Evolutionary conservation across 257 asterid species (phyloP), one percentile per base, ranked within the genome.

Genomic region (Ajuga chamaepitys): DNA sequence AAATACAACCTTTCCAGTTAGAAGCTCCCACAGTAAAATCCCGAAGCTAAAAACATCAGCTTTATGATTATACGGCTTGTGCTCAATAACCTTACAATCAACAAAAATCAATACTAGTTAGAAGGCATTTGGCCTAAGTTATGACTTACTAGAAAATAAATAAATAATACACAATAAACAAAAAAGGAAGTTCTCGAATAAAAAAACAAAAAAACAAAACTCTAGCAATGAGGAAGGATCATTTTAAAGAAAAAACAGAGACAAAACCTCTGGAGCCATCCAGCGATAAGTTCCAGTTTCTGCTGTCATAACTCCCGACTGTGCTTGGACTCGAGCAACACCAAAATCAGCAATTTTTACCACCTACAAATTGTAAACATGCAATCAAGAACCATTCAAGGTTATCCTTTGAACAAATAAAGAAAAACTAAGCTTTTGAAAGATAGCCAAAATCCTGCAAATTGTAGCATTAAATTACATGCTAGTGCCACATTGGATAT

Each of bases 221-320:
- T n/a, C n/a, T 16, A 58, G 13, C 14, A 24, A 21, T 7, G 24
- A 18, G 8, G 25, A 37, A 30, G 21, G 18, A 32, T 35, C 3
- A 13, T 20, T 2, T 8, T 3, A 37, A 0, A 58, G 50, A 38
- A 70, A 1, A 20, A 25, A 54, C 9, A 50, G 22, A 62, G 13
- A 52, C 59, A 22, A 24, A 59, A 91, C 98, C 97, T 92, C 98
- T 0, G 98, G 98, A 61, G 98, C 96, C 98, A 92, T 91, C 98
- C 98, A 91, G 24, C 95, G 92, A 50, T 88, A 91, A 6, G 98
- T 88, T 70, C 98, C 98, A 3, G 97, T 92, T 77, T 92, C 97
- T 26, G 97, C 97, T 0, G 98, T 92, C 98, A 92, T 92, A 61
- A 89, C 77, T 41, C 98, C 98, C 4, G 97, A 83, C 73, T 82